Conservation (phyloP, 768 basidiomycete genomes). For the Tricholoma flavovirens region DNA sequence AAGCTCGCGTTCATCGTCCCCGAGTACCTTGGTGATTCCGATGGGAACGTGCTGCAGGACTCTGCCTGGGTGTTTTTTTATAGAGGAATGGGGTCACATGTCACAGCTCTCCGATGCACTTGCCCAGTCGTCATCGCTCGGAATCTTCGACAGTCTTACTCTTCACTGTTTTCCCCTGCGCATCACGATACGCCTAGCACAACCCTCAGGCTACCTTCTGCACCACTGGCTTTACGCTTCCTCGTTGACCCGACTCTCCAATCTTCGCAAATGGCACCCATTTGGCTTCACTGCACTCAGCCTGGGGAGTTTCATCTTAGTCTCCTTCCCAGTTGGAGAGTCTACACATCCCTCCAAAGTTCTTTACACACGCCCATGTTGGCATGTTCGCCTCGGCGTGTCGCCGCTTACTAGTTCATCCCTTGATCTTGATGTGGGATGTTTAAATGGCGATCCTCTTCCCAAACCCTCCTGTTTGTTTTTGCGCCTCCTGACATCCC, state of each 20-base stretch:
- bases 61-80: neutral
- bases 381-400: too few species aligned
- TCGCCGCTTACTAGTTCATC: too few species aligned
- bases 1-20: constrained; percentile 77
- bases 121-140: neutral
- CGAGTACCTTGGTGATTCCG: constrained; percentile 50
- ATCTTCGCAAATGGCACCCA: neutral
- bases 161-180: neutral
- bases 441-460: too few species aligned
- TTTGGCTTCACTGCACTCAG: neutral
- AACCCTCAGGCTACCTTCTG: neutral
- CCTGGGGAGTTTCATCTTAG: neutral
- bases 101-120: too few species aligned
- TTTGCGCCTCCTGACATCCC: too few species aligned
- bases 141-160: neutral
- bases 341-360: too few species aligned
- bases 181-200: neutral
- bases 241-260: neutral
- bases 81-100: too few species aligned
- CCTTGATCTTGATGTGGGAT: too few species aligned
- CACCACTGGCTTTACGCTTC: neutral
- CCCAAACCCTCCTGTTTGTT: too few species aligned
- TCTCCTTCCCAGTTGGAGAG: too few species aligned
- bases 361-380: too few species aligned
- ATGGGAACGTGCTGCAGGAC: neutral